Conservation (phyloP, 2,329 filamentous ascomycete species). For the Sporothrix pallida region DNA sequence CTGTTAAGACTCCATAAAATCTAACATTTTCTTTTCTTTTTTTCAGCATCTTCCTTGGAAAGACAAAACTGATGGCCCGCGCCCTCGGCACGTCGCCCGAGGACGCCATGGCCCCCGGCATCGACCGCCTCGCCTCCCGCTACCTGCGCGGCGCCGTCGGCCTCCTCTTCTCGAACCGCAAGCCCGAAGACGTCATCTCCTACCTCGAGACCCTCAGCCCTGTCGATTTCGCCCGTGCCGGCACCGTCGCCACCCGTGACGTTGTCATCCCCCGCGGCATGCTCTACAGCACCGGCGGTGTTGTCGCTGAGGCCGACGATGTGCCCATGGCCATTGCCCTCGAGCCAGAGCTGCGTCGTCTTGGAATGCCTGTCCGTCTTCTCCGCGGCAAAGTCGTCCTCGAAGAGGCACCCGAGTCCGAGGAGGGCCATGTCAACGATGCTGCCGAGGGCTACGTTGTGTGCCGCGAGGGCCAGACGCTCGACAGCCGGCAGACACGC, state of each 20-base stretch:
- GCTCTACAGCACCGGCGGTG: slow-evolving; percentile 79
- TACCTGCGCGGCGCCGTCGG: slow-evolving; percentile 80
- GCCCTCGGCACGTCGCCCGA: slow-evolving; percentile 80
- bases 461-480: slow-evolving; percentile 80
- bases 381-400: slow-evolving; percentile 86
- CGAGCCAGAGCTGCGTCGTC: slow-evolving; percentile 86
- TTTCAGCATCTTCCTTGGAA: slow-evolving; percentile 91
- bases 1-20: neutral
- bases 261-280: slow-evolving; percentile 85
- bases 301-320: slow-evolving; percentile 80
- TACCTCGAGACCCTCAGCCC: slow-evolving; percentile 77
- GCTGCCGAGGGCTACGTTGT: slow-evolving; percentile 69
- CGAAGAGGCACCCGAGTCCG: slow-evolving; percentile 53
- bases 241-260: slow-evolving; percentile 72
- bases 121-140: slow-evolving; percentile 66
- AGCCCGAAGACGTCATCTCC: slow-evolving; percentile 64
- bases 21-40: neutral
- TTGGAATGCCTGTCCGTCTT: slow-evolving; percentile 88
- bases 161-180: slow-evolving; percentile 85
- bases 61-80: slow-evolving; percentile 98
- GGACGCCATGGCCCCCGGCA: slow-evolving; percentile 79
- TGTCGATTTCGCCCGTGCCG: slow-evolving; percentile 90
- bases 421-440: slow-evolving; percentile 52
- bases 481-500: slow-evolving; percentile 92
- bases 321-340: slow-evolving; percentile 85